Conservation (phyloP, 2,329 filamentous ascomycete genomes). For the Immersiporthe knoxdaviesiana region DNA sequence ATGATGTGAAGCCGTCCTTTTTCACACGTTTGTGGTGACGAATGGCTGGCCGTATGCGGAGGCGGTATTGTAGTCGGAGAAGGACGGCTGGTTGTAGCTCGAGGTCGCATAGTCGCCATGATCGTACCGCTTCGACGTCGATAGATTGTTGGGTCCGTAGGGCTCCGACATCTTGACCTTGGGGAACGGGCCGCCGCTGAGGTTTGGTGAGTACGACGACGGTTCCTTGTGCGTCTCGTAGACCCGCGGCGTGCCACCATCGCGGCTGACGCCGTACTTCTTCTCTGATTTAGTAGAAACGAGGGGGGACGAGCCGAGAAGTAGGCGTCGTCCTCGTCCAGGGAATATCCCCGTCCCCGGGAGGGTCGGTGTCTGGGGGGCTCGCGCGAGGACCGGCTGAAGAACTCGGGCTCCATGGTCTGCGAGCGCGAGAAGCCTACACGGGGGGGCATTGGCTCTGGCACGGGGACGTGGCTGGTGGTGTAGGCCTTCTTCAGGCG, state of each 20-base stretch:
- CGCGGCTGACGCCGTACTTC: conserved; percentile 18
- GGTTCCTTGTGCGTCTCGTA: conserved; percentile 15
- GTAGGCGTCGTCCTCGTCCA: conserved; percentile 30
- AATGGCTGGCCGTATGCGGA: neutral
- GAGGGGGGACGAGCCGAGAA: conserved; percentile 4
- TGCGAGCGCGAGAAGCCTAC: conserved; percentile 27
- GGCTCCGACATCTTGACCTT: conserved; percentile 30
- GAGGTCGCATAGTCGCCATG: conserved; percentile 32
- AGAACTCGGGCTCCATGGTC: conserved; percentile 31
- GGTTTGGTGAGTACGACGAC: conserved; percentile 9
- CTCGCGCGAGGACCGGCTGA: conserved; percentile 11
- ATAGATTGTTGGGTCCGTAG: conserved; percentile 30
- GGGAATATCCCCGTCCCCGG: conserved; percentile 27
- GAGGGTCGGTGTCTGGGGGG: conserved; percentile 20
- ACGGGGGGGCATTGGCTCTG: conserved; percentile 24
- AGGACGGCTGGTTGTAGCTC: conserved; percentile 16
- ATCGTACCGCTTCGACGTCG: conserved; percentile 31
- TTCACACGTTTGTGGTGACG: conserved; percentile 1
- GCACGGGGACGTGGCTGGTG: conserved; percentile 27
- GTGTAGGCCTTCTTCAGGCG: conserved; percentile 35
- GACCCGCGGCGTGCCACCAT: conserved; percentile 16
- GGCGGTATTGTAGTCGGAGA: conserved; percentile 5
- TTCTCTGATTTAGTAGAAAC: conserved; percentile 2
- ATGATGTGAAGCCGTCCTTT: neutral
- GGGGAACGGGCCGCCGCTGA: conserved; percentile 21